Base-by-base conservation (phyloP, 768 basidiomycete genomes). In the Filobasidium floriforme region DNA sequence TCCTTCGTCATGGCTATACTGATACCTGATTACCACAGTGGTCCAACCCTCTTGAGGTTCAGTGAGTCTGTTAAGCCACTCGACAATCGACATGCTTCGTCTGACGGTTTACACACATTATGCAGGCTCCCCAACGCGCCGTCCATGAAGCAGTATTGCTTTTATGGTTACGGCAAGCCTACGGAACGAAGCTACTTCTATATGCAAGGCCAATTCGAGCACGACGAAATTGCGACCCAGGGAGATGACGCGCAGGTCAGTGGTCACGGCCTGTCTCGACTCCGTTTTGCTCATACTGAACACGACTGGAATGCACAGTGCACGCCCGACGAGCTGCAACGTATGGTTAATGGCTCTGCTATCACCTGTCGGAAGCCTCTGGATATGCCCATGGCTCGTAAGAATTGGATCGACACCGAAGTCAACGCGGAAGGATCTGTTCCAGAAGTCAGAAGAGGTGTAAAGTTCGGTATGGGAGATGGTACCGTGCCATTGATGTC, bases 141-240 rank as follows among this genome's bases (percentile, higher is more conserved):
- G 0, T 88, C 87, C 5, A 88, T 96, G 87, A 90, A 88, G 74
- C 87, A 94, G 32, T 89, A 87, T 76, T 97, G 93, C 69, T 85
- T 92, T 1, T 97, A 98, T 80, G 94, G 94, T 0, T 88, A 90
- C 70, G 94, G 94, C 22, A 97, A 97, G 75, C 89, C 92, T 72
- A 99, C 92, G 0, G 92, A 96, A 88, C 83, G 90, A 57, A 92
- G 90, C 37, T 93, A 93, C 75, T 92, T 89, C 89, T 92, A 93
- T 78, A 84, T 86, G 61, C 82, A 86, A 66, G 87, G 85, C 28
- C 81, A 82, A 46, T 86, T 86, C 72, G 87, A 86, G 72, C 82
- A 86, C 63, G 87, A 88, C 68, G 87, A 87, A 49, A 77, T 80
- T 5, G 73, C 72, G 7, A 71, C 76, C 1, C 77, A 77, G 54